Evolutionary conservation across 2,329 filamentous ascomycete genomes (phyloP).

Genomic region (Aspergillus fumigatiaffinis): DNA sequence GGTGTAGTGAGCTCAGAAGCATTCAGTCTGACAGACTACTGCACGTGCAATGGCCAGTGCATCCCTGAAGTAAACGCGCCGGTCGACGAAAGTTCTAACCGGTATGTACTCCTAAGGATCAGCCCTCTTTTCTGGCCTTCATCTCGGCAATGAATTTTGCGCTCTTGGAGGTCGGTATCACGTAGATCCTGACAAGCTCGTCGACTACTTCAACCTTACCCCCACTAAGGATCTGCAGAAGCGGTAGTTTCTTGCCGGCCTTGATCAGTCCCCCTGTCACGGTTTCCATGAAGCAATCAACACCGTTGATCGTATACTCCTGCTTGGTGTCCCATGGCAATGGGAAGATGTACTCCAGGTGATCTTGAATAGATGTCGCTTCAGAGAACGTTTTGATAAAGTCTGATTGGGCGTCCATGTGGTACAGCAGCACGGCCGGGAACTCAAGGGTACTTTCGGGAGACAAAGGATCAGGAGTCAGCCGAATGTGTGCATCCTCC

Average conservation of each 20-base stretch:
- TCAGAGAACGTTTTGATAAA: slow-evolving; percentile 87
- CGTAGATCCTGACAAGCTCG: slow-evolving; percentile 74
- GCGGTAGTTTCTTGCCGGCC: slow-evolving; percentile 75
- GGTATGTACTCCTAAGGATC: slow-evolving; percentile 6
- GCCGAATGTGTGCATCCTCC: slow-evolving; percentile 71
- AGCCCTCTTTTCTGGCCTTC: slow-evolving; percentile 62
- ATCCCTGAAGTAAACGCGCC: neutral
- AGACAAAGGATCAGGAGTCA: slow-evolving; percentile 70
- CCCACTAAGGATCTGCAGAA: slow-evolving; percentile 69
- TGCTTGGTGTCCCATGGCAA: slow-evolving; percentile 74
- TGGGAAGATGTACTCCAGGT: slow-evolving; percentile 81
- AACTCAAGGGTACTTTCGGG: slow-evolving; percentile 68
- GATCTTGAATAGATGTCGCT: slow-evolving; percentile 68
- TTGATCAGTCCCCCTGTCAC: slow-evolving; percentile 75
- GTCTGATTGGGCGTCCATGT: slow-evolving; percentile 74
- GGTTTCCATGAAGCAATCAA: slow-evolving; percentile 92
- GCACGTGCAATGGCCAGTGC: neutral
- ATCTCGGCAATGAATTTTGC: slow-evolving; percentile 78
- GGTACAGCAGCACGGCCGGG: slow-evolving; percentile 81
- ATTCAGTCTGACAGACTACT: neutral
- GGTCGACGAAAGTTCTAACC: neutral
- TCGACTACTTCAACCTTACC: slow-evolving; percentile 86
- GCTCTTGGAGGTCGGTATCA: slow-evolving; percentile 69
- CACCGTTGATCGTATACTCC: slow-evolving; percentile 61
- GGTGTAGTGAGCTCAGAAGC: neutral